Percentiles rank a stretch among this genome's conserved stretches.
Evolutionary conservation across 768 basidiomycete genomes (phyloP).

Genomic region (Gyrodon lividus): DNA sequence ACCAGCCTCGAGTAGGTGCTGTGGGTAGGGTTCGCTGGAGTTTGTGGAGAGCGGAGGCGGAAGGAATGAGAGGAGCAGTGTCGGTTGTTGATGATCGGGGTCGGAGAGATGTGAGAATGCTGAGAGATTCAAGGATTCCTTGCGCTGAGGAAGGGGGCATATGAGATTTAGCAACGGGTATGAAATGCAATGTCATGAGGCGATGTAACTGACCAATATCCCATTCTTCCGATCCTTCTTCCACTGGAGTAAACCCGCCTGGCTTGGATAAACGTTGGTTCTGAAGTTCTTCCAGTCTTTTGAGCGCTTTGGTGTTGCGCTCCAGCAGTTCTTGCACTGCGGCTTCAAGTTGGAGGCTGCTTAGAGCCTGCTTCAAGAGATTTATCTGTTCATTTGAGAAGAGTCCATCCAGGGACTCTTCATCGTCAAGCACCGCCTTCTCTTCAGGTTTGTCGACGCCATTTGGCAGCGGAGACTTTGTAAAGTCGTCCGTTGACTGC

Average conservation of each 20-base stretch:
- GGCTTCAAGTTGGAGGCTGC: slow-evolving; percentile 62
- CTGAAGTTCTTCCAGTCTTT: slow-evolving; percentile 66
- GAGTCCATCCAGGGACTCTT: slow-evolving; percentile 49
- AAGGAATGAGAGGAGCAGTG: slow-evolving; percentile 54
- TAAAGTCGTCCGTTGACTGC: not conserved
- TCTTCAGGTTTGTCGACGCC: slow-evolving; percentile 9
- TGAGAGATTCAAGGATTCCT: slow-evolving; percentile 68
- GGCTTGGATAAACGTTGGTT: slow-evolving; percentile 48
- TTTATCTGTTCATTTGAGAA: slow-evolving; percentile 55
- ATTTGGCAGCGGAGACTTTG: slow-evolving; percentile 9
- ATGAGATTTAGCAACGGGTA: slow-evolving; percentile 12
- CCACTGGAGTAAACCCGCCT: slow-evolving; percentile 46
- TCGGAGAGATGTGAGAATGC: slow-evolving; percentile 65
- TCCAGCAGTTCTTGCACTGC: slow-evolving; percentile 69
- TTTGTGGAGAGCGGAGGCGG: slow-evolving; percentile 62
- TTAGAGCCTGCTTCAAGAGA: slow-evolving; percentile 59
- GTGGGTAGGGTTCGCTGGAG: slow-evolving; percentile 69
- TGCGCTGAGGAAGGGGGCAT: slow-evolving; percentile 48
- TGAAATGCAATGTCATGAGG: slow-evolving; percentile 4
- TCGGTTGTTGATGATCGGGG: slow-evolving; percentile 52
- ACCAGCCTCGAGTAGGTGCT: slow-evolving; percentile 63
- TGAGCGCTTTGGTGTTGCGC: slow-evolving; percentile 61
- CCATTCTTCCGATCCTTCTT: slow-evolving; percentile 80
- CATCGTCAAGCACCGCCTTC: slow-evolving; percentile 28
- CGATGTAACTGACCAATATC: slow-evolving; percentile 60